A percentile compares a stretch with the other conserved stretches of the same genome.
phyloP scores from a whole-genome alignment of 1,284 basidiomycete genomes.

The Neonothopanus nambi region DNA sequence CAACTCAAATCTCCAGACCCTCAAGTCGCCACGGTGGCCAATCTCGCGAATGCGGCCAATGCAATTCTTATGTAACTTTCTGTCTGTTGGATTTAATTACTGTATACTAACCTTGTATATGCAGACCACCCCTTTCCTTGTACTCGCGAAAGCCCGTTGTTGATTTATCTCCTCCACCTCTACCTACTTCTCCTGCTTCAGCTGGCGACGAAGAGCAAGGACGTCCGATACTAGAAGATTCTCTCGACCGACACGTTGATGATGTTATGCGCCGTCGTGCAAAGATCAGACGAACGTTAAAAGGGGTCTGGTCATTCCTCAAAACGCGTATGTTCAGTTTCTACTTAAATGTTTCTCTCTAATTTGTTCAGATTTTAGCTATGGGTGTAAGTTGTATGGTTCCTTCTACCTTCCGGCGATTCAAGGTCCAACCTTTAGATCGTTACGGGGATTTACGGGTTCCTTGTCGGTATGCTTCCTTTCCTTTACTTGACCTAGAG shows the following conservation, averaged over 20 bases:
- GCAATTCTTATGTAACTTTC: conserved; percentile 62
- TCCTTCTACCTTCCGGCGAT: not conserved
- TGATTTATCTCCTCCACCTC: conserved; percentile 45
- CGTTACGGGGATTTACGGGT: conserved; percentile 79
- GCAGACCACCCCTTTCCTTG: conserved; percentile 65
- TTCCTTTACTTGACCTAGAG: not conserved
- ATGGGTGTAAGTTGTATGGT: conserved; percentile 48
- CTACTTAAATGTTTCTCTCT: conserved; percentile 7
- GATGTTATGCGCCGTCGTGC: conserved; percentile 71
- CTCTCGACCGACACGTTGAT: conserved; percentile 78
- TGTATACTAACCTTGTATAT: conserved; percentile 9
- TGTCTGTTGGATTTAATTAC: not conserved
- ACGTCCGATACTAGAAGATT: conserved; percentile 46
- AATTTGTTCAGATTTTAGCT: conserved; percentile 34
- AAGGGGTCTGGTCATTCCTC: conserved; percentile 81
- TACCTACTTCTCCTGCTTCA: conserved; percentile 26
- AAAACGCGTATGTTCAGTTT: conserved; percentile 65
- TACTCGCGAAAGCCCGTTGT: conserved; percentile 72
- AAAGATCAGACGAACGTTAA: conserved; percentile 60
- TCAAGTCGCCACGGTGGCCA: conserved; percentile 70
- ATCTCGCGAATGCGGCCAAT: conserved; percentile 77
- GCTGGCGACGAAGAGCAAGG: conserved; percentile 24
- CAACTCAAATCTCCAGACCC: conserved; percentile 52
- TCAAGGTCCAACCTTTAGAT: conserved; percentile 40
- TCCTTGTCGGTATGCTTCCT: conserved; percentile 59